Percentiles rank a stretch among this genome's conserved stretches.
phyloP scores from a whole-genome alignment of 2,329 filamentous ascomycete species.

The Westerdykella sp. region DNA sequence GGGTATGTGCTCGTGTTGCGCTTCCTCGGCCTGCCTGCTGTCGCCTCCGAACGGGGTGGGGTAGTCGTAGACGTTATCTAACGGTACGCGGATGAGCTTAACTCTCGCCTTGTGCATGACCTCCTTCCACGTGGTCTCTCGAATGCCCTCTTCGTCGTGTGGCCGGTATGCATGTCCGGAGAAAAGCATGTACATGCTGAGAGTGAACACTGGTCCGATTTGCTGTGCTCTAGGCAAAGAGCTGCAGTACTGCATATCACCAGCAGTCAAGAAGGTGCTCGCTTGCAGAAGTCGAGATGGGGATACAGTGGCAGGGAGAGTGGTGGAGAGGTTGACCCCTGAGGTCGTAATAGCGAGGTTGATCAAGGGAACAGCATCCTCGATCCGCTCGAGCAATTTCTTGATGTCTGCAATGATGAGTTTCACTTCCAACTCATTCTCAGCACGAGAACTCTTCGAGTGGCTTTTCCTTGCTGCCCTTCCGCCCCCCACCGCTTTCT shows the following conservation, averaged over 20 bases:
- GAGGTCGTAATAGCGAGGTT: constrained; percentile 93
- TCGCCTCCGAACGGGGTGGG: constrained; percentile 20
- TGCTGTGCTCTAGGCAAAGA: constrained; percentile 61
- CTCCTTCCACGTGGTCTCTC: constrained; percentile 85
- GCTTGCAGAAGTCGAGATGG: constrained; percentile 87
- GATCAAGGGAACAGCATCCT: constrained; percentile 84
- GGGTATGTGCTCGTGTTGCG: constrained; percentile 27
- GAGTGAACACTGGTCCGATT: constrained; percentile 76
- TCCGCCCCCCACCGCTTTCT: constrained; percentile 60
- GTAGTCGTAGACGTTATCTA: constrained; percentile 49
- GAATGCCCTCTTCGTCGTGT: constrained; percentile 51
- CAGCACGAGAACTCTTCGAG: constrained; percentile 46
- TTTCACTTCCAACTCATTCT: constrained; percentile 59
- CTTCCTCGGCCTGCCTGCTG: constrained; percentile 10
- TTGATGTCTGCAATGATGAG: constrained; percentile 70
- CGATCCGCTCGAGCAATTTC: constrained; percentile 68
- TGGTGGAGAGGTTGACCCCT: constrained; percentile 76
- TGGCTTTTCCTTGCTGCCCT: constrained; percentile 46
- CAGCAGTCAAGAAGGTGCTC: constrained; percentile 81
- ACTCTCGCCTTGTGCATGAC: constrained; percentile 89
- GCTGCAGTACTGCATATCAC: constrained; percentile 74
- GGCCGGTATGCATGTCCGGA: constrained; percentile 62
- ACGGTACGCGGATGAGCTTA: constrained; percentile 66
- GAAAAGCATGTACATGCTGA: constrained; percentile 95
- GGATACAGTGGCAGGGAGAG: constrained; percentile 74